These are phyloP conservation scores for Ascochyta lentis DNA, from an alignment of 2,329 filamentous ascomycete species.

Conservation along the genomic window DNA sequence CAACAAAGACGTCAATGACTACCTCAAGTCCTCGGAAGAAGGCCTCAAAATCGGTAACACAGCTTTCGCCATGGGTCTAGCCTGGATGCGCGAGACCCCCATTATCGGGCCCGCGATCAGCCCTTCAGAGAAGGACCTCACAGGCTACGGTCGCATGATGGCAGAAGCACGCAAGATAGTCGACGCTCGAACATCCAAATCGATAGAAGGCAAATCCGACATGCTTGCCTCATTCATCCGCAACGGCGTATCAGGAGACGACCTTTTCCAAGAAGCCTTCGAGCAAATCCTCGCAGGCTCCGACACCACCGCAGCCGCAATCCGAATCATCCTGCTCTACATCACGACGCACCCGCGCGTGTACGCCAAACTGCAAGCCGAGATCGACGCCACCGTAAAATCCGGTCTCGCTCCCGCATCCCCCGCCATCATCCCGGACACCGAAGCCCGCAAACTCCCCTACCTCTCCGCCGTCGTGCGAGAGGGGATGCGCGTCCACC, in stretches of 20 bases:
- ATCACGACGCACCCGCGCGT: constrained; percentile 59
- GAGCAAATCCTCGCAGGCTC: constrained; percentile 62
- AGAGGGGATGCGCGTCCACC: constrained; percentile 56
- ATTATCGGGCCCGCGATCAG: constrained; percentile 38
- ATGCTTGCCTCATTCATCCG: constrained; percentile 63
- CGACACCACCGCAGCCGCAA: constrained; percentile 63
- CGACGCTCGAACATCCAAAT: constrained; percentile 54
- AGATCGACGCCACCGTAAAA: constrained; percentile 54
- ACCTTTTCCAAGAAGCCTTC: constrained; percentile 52
- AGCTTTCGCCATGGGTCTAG: constrained; percentile 35
- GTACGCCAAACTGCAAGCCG: constrained; percentile 53
- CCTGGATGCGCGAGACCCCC: constrained; percentile 32
- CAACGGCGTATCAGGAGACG: constrained; percentile 51
- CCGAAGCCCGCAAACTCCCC: constrained; percentile 50
- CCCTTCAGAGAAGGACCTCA: constrained; percentile 46
- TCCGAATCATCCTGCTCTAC: constrained; percentile 61
- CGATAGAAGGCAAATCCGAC: constrained; percentile 53
- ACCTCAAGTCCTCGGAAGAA: constrained; percentile 55
- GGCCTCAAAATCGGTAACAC: constrained; percentile 39
- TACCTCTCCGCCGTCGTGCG: constrained; percentile 58
- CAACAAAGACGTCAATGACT: constrained; percentile 57
- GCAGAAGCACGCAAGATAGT: constrained; percentile 38
- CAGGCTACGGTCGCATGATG: constrained; percentile 44
- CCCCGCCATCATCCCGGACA: constrained; percentile 56
- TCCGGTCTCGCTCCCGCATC: constrained; percentile 44